Conservation (phyloP, 208 protist genomes). For the Vickermania ingenoplastis region DNA sequence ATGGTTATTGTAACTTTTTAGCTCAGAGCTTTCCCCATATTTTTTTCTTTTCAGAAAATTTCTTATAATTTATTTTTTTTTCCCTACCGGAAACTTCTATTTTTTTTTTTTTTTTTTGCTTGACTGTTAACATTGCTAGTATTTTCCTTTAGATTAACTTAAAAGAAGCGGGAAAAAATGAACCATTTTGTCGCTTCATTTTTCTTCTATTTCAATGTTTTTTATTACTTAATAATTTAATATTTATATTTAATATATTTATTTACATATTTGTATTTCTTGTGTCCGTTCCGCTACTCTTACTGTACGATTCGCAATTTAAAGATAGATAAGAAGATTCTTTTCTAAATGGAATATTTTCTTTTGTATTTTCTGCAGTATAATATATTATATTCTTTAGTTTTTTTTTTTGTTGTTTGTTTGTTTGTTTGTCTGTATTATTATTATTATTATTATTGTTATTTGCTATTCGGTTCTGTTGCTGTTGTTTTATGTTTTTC, state of each 20-base stretch:
- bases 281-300: neutral
- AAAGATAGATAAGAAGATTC: neutral
- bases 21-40: too few species aligned
- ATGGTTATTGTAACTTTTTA: neutral
- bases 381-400: neutral
- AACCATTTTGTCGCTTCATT: too few species aligned
- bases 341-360: neutral
- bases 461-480: neutral
- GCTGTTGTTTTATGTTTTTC: neutral
- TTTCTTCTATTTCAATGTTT: too few species aligned
- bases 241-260: slow-evolving; percentile 1
- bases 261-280: neutral
- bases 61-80: too few species aligned
- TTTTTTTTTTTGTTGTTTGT: neutral
- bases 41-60: too few species aligned
- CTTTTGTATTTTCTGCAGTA: neutral
- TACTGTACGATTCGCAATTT: neutral
- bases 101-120: slow-evolving; percentile 10
- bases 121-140: neutral
- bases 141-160: neutral
- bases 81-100: too few species aligned
- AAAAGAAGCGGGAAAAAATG: neutral
- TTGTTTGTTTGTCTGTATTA: neutral
- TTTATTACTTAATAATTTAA: neutral
- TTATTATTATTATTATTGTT: neutral